These are phyloP conservation scores for Chimonanthus salicifolius DNA, from an alignment of 164 flowering plant genomes.

Conservation along the genomic window DNA sequence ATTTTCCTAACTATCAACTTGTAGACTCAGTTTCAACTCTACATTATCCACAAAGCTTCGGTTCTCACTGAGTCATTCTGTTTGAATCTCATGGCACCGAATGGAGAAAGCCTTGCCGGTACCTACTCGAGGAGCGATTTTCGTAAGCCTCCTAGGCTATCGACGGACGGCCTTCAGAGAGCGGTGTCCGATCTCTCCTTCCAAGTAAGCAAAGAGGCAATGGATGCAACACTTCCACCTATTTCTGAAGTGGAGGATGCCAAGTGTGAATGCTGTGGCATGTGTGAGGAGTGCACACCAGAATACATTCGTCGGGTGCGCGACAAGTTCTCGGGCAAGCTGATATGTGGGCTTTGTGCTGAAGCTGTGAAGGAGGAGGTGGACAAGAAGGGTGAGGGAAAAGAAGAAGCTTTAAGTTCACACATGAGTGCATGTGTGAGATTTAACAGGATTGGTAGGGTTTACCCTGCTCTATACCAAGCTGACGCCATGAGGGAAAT, in stretches of 20 bases:
- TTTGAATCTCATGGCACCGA: slow-evolving; percentile 48
- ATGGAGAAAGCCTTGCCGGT: slow-evolving; percentile 42
- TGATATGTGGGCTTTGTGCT: slow-evolving; percentile 70
- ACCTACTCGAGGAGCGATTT: slow-evolving; percentile 15
- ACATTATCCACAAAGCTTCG: neutral
- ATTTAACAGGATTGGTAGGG: slow-evolving; percentile 60
- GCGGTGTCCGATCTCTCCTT: slow-evolving; percentile 61
- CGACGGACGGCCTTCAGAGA: slow-evolving; percentile 44
- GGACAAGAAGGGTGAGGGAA: slow-evolving; percentile 57
- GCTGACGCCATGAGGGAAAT: slow-evolving; percentile 77
- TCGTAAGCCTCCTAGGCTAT: too few species aligned
- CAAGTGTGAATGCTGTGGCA: slow-evolving; percentile 80
- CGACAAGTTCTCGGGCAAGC: slow-evolving; percentile 45
- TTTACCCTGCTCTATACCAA: slow-evolving; percentile 56
- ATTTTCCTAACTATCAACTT: neutral
- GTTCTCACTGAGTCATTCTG: neutral
- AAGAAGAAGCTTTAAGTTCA: slow-evolving; percentile 54
- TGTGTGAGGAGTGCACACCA: slow-evolving; percentile 71
- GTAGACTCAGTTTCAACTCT: neutral
- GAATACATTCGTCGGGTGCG: slow-evolving; percentile 53
- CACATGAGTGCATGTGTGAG: slow-evolving; percentile 58
- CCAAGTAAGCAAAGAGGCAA: slow-evolving; percentile 43
- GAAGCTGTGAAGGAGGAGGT: slow-evolving; percentile 70
- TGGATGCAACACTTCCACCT: slow-evolving; percentile 33
- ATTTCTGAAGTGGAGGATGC: slow-evolving; percentile 68